Conservation (phyloP, 1,139 yeast genomes). For the Yamadazyma mexicana region DNA sequence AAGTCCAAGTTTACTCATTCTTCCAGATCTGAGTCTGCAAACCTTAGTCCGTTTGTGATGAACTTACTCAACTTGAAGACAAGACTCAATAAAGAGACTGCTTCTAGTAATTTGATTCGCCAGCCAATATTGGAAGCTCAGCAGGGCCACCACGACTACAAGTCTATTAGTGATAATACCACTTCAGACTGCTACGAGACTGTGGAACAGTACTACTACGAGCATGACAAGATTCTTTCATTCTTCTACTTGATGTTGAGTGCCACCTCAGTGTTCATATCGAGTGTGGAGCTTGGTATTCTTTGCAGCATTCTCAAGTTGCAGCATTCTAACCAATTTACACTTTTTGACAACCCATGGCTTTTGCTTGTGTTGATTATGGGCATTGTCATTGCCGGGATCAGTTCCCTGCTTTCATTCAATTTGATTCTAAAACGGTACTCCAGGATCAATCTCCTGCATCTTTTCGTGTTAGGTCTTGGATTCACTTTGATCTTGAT, state of each 20-base stretch:
- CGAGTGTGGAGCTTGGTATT: conserved; percentile 48
- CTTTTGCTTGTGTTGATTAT: conserved; percentile 32
- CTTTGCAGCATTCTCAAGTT: conserved; percentile 32
- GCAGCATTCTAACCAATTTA: conserved; percentile 21
- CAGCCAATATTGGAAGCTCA: too few relatives aligned
- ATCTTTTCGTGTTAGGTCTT: conserved; percentile 11
- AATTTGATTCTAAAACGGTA: conserved; percentile 13
- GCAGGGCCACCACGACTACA: conserved; percentile 17
- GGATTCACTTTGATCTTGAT: conserved; percentile 13
- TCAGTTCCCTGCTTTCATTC: conserved; percentile 21
- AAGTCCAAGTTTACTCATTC: conserved; percentile 1
- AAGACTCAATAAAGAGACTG: not conserved
- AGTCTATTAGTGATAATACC: conserved; percentile 30
- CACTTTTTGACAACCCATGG: conserved; percentile 32
- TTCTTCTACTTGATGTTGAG: conserved; percentile 33
- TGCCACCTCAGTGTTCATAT: conserved; percentile 35
- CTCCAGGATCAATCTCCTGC: conserved; percentile 13
- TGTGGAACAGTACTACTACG: conserved; percentile 27
- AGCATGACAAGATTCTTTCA: conserved; percentile 39
- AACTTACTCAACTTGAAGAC: conserved; percentile 9
- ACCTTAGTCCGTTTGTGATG: conserved; percentile 13
- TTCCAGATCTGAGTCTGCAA: not conserved
- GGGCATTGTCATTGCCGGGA: conserved; percentile 35
- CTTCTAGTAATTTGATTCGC: too few relatives aligned
- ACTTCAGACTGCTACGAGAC: conserved; percentile 21